Base-by-base conservation (phyloP, 805 yeast species). In the Candida orba region DNA sequence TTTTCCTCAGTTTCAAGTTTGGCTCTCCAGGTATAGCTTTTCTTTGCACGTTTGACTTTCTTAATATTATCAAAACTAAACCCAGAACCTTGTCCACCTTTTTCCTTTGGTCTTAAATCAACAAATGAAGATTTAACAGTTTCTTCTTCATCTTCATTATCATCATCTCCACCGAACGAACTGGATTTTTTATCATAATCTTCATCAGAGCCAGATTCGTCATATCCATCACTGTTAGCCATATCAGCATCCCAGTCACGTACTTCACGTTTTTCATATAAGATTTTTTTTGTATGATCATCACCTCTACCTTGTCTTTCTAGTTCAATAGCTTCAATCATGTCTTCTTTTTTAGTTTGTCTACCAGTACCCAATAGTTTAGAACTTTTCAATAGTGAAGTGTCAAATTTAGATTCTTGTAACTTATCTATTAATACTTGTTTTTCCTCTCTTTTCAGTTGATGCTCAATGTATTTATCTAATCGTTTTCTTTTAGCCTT, bases 381-480 rank as follows among this genome's bases (percentile, higher is more conserved):
- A 18, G 95, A 76, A 31, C 93, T 81, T 23, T 77, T 80, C 50
- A 88, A 68, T 12, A 78, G 53, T 0, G 81, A 66, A 0, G 95
- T 78, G 57, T 90, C 95, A 38, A 91, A 73, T 30, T 67, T 66
- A 8, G 76, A 67, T 24, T 72, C 73, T 40, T 81, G 74, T 35
- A 91, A 68, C 60, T 88, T 89, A 50, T 82, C 79, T 36, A 91
- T 67, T 42, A 91, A 67, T 3, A 75, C 73, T 52, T 84, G 84
- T 62, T 85, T 85, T 64, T 91, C 98, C 60, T 91, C 95, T 58
- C 95, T 70, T 56, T 83, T 84, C 53, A 89, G 58, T 60, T 89
- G 96, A 64, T 86, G 95, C 46, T 89, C 95, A 33, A 91, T 88
- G 62, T 88, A 91, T 63, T 91, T 91, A 49, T 91, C 97, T 36